Evolutionary conservation across 441 rosid genomes (phyloP).

Genomic region (Eruca vesicaria): DNA sequence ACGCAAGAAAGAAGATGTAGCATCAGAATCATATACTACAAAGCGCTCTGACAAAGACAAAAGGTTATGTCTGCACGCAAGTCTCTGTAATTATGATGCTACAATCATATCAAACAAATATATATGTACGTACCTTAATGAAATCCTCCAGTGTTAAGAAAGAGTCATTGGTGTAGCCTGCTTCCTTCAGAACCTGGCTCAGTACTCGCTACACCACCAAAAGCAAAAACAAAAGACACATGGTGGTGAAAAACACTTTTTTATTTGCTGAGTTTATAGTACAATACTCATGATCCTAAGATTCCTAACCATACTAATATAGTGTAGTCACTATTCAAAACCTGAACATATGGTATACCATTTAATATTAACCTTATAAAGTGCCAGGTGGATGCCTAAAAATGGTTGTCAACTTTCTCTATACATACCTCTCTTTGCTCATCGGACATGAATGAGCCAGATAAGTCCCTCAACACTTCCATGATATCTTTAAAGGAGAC

Average conservation of each 20-base stretch:
- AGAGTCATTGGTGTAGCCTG: slow-evolving; percentile 46
- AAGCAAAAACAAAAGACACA: slow-evolving; percentile 8
- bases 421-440: slow-evolving; percentile 82
- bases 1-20: not conserved
- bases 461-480: slow-evolving; percentile 75
- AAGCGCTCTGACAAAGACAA: not conserved
- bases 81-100: not conserved
- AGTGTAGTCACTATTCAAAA: not conserved
- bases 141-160: slow-evolving; percentile 70
- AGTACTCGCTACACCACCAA: slow-evolving; percentile 60
- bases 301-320: not conserved
- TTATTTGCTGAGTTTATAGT: not conserved
- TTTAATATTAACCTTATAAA: not conserved
- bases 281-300: not conserved
- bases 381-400: not conserved
- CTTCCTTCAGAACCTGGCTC: slow-evolving; percentile 50
- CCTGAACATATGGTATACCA: not conserved
- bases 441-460: slow-evolving; percentile 88
- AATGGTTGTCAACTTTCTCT: not conserved
- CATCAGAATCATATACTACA: not conserved
- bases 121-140: slow-evolving; percentile 54
- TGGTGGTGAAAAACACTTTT: not conserved
- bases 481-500: slow-evolving; percentile 77
- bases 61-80: not conserved
- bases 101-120: not conserved